Base-by-base conservation (phyloP, 768 basidiomycete genomes). In the Mycena filopes region DNA sequence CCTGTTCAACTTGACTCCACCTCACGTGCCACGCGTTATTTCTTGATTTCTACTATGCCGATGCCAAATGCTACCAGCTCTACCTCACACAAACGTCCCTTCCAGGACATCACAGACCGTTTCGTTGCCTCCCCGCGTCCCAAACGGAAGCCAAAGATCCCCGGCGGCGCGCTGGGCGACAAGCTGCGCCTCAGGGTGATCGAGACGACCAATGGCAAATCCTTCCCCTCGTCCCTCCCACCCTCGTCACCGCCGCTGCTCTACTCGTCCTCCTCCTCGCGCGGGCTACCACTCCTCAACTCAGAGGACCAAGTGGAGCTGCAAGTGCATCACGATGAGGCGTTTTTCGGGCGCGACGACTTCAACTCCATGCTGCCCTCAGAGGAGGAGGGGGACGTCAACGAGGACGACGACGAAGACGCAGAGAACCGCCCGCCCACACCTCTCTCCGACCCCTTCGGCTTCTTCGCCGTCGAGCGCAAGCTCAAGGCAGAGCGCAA, bases 391-490 rank as follows among this genome's bases (percentile, higher is more conserved):
- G 23, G 25, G 15, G 69, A 68, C 56, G 46, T n/a, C n/a, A n/a
- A n/a, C 31, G 55, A 70, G n/a, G 69, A 66, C 2, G 23, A 21
- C 18, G 69, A 68, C 56, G 46, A 20, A n/a, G 74, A 69, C 33
- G 60, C 51, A 53, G 56, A 66, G 38, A 55, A 68, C 25, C 53
- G 54, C 25, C 42, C 70, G 7, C 67, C 66, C 26, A 67, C 72
- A 11, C 74, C 68, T 33, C 25, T 29, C 41, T 84, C 84, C 0
- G 87, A 88, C 64, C 87, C 86, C 0, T 88, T 88, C 63, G 87
- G 87, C 0, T 87, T 88, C 65, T 77, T 86, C 33, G 84, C 86
- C 20, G 79, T 85, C 0, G 86, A 88, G 71, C 79, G 78, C 54
- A 83, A 81, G 51, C 71, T 87, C 65, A 85, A 84, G 68, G 79